phyloP scores from a whole-genome alignment of 2,329 filamentous ascomycete species.

The Stagonosporopsis chrysanthemi region DNA sequence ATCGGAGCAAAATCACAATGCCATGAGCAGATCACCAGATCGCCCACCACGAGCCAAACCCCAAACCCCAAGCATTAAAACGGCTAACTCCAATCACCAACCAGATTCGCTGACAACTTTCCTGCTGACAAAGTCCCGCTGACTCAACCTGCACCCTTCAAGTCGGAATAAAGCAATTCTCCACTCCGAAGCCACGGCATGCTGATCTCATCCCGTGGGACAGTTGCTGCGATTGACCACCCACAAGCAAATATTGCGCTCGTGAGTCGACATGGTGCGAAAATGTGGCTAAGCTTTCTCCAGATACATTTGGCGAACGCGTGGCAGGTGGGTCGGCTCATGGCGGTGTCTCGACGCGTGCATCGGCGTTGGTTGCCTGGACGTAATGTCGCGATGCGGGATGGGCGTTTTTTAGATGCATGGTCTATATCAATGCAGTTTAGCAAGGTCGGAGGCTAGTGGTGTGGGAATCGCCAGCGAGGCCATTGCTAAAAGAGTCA shows the following conservation, averaged over 20 bases:
- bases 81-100: not conserved
- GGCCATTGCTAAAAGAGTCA: not conserved
- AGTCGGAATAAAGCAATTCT: conserved; percentile 1
- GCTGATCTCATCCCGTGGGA: not conserved
- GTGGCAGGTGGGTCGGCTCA: not conserved
- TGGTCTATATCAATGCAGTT: not conserved
- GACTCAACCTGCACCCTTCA: conserved; percentile 13
- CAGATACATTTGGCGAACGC: conserved; percentile 1
- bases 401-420: not conserved
- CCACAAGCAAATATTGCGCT: not conserved
- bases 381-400: not conserved
- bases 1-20: not conserved
- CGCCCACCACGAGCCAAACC: not conserved
- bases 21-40: not conserved
- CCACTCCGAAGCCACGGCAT: conserved; percentile 4
- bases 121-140: conserved; percentile 7
- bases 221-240: not conserved
- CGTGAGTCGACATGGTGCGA: not conserved
- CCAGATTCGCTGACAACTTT: not conserved
- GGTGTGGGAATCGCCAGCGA: not conserved
- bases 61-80: not conserved
- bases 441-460: not conserved
- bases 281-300: conserved; percentile 1
- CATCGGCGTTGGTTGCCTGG: conserved; percentile 6
- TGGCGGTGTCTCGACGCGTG: not conserved